Evolutionary conservation across 2,329 filamentous ascomycete species (phyloP), one percentile per base, ranked within the genome.

Genomic region (Macroventuria anomochaeta): DNA sequence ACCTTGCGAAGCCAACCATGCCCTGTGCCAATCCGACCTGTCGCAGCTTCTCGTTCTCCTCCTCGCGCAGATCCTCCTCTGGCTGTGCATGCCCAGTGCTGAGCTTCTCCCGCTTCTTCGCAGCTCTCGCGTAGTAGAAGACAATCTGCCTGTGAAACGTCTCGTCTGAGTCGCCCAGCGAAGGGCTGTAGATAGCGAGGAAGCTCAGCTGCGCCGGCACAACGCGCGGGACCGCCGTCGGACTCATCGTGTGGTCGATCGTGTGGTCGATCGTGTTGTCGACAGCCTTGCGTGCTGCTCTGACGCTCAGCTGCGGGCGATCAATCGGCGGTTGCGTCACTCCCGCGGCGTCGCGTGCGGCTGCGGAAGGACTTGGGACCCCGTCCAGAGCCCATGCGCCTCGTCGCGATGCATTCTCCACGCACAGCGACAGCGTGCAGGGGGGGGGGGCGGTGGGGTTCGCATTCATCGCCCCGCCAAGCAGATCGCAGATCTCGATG

Each of bases 1-100:
- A 26, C 29, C 81, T 85, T 62, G 90, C 90, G 77, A 99, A 99
- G 72, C 88, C 90, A 54, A 96, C 88, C 88, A 97, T 96, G 71
- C 93, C 95, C 78, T 99, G 95, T 33, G 95, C 95, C 59, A 99
- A 85, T 31, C 95, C 95, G 71, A 99, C 92, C 80, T 97, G 93
- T 61, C 95, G 85, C 67, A 97, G 80, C 65, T 88, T 88, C 77
- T 96, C 90, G 75, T 97, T 95, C 69, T 87, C 85, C 68, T 92
- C 86, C 61, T 90, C 86, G 6, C 73, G 72, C 54, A 72, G 55
- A 23, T 68, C 60, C 23, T 62, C 46, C 41, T 83, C 78, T 8
- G 67, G 63, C 23, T 75, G 65, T 32, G 57, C 20, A 18, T 66
- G 50, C 31, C 66, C 73, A 41, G 65, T 63, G 31, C 66, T 59